Evolutionary conservation across 1,284 basidiomycete genomes (phyloP), one percentile per base, ranked within the genome.

Genomic region (Ustilago trichophora): DNA sequence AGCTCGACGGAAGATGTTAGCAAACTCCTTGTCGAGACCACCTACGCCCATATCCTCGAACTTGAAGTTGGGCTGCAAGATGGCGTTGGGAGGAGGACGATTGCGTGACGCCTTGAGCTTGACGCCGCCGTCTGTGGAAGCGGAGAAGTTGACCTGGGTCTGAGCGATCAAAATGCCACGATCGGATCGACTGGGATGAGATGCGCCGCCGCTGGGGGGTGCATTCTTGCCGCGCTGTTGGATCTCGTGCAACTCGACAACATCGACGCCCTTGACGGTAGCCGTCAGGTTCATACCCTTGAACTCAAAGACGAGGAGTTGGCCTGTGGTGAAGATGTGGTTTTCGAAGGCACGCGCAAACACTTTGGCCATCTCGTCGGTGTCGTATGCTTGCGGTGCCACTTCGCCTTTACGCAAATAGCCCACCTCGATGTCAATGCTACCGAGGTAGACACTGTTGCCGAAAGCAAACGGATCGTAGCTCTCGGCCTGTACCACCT

Each of bases 21-120:
- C 88, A 80, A 99, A 99, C 81, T 99, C 96, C 8, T 87, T 86
- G 82, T 99, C 96, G 34, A 99, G 86, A 80, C 96, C 96, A 80
- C 96, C 96, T 76, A 99, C 98, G 22, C 96, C 96, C 95, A 99
- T 98, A 82, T 99, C 96, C 81, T 97, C 92, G 73, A 99, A 99
- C 83, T 96, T 98, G 88, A 99, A 99, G 84, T 98, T 98, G 3
- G 96, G 93, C 1, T 93, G 90, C 9, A 99, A 86, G 75, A 99
- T 97, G 0, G 95, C 93, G 81, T 98, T 98, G 12, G 93, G 88
- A 4, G 93, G 89, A 0, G 92, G 92, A 89, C 91, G 91, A 82
- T 92, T 97, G 11, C 90, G 88, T 66, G 91, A 93, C 19, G 91
- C 90, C 83, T 95, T 97, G 80, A 99, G 85, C 84, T 92, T 94